Evolutionary conservation across 495 filamentous ascomycete genomes (phyloP), one percentile per base, ranked within the genome.

Genomic region (Xylaria intraflava): DNA sequence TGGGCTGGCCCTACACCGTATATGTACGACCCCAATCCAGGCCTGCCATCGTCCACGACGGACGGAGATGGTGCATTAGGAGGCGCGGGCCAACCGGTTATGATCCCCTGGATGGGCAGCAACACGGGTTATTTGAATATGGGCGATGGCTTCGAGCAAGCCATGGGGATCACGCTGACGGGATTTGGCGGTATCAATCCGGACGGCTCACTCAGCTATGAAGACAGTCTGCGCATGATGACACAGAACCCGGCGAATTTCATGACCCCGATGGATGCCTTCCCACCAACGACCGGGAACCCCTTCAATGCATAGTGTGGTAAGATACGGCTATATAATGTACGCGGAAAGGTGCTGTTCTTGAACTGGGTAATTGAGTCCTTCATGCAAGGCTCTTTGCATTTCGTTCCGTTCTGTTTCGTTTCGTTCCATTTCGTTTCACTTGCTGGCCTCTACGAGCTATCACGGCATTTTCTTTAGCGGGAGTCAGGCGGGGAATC

Each of bases 131-230:
- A 69, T 43, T 38, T 57, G 12, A 61, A 44, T 17, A 57, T 71
- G 2, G 74, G 71, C 7, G 74, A 72, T 54, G 71, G 71, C 11
- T 73, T 78, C 43, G 74, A 76, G 46, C 71, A 78, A 43, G 77
- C 73, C 4, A 71, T 80, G 64, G 76, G 74, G 22, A 68, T 78
- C 59, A 74, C 74, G 10, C 58, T 83, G 17, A 77, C 67, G 10
- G 69, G 66, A 6, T 63, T 73, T 9, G 56, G 59, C 11, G 64
- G 59, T 43, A 61, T 58, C 3, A 62, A 57, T 26, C 62, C 57
- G 0, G 63, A 58, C 22, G 52, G 63, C 49, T 58, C 51, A 24
- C 40, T 55, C 26, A 60, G 56, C 24, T 59, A 67, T 45, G 62
- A 65, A 47, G 59, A 69, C 24, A 63, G 58, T 20, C 57, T 70